Evolutionary conservation across 768 basidiomycete species (phyloP).

Genomic region (Suillus luteus): DNA sequence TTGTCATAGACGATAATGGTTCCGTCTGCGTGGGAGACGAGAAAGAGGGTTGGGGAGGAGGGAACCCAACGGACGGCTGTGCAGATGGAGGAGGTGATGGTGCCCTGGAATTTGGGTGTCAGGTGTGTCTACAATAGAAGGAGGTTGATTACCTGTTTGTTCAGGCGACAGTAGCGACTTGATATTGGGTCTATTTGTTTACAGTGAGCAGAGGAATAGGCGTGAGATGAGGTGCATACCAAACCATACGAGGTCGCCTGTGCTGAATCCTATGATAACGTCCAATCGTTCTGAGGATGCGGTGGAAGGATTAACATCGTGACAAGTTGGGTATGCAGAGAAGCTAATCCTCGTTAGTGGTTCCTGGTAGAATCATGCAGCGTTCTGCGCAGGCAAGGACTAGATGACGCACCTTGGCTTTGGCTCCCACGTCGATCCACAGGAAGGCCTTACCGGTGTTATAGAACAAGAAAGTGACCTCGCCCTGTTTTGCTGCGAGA

Average conservation of each 20-base stretch:
- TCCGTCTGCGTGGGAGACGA: constrained; percentile 87
- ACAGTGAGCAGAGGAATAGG: constrained; percentile 12
- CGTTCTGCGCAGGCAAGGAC: constrained; percentile 7
- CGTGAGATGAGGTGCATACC: constrained; percentile 49
- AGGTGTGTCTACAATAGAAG: constrained; percentile 13
- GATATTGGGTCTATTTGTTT: constrained; percentile 66
- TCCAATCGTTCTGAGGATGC: constrained; percentile 80
- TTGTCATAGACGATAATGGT: constrained; percentile 89
- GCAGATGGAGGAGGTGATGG: constrained; percentile 77
- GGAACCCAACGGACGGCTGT: constrained; percentile 94
- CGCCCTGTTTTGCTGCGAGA: constrained; percentile 80
- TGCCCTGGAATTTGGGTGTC: constrained; percentile 49
- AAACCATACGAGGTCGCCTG: constrained; percentile 96
- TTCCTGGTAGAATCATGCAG: constrained; percentile 54
- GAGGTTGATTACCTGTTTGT: constrained; percentile 65
- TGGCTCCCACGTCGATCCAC: constrained; percentile 86
- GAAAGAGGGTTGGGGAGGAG: constrained; percentile 74
- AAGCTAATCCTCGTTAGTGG: constrained; percentile 84
- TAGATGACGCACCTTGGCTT: constrained; percentile 64
- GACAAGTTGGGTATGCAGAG: constrained; percentile 85
- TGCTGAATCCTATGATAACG: constrained; percentile 87
- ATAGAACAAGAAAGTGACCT: constrained; percentile 84
- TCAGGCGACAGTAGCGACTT: constrained; percentile 81
- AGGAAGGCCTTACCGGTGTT: constrained; percentile 82
- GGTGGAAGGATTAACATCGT: constrained; percentile 81